Base-by-base conservation (phyloP, 208 protist species). In the Trypanosoma avium region DNA sequence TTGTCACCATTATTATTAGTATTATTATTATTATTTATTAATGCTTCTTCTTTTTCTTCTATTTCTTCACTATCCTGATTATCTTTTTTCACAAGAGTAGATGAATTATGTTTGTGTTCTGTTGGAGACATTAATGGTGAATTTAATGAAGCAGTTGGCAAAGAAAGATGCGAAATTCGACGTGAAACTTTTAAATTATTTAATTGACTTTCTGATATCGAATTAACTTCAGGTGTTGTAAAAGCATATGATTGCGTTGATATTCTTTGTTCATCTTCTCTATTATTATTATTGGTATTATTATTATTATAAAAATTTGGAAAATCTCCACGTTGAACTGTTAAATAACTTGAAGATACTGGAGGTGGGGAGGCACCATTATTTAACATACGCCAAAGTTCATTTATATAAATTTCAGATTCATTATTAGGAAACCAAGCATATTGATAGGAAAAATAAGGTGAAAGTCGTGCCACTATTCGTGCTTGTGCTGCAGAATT, bases 301-400 rank as follows among this genome's bases (percentile, higher is more conserved):
- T 24, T 50, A 9, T 50, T 50, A 19, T 50, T 50, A 15, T 43
- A 15, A 43, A 43, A 43, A 15, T 43, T 43, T n/a, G 45, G 13
- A 50, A 67, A 67, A 22, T 67, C 61, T 8, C 19, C 36, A n/a
- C 40, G 27, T 57, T 67, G 61, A 55, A 52, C 50, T n/a, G 61
- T 59, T 13, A 67, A 22, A 22, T 50, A 21, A 26, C 36, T 57
- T 12, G 61, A 67, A 21, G 43, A 15, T 24, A 1, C 12, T 5
- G 63, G 54, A 7, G 63, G 53, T 15, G 58, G 38, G 10, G 42
- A 29, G 17, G 24, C 27, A 27, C 40, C 26, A 42, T 52, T 38
- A 12, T 72, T 17, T 2, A 72, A 22, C 22, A 30, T 42, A 35
- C 33, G 10, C 67, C 67, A 72, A 2, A 72, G 21, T 26, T 61